Percentiles rank a stretch among this genome's conserved stretches.
phyloP scores from a whole-genome alignment of 2,329 filamentous ascomycete species.

The Sclerotinia sclerotiorum region DNA sequence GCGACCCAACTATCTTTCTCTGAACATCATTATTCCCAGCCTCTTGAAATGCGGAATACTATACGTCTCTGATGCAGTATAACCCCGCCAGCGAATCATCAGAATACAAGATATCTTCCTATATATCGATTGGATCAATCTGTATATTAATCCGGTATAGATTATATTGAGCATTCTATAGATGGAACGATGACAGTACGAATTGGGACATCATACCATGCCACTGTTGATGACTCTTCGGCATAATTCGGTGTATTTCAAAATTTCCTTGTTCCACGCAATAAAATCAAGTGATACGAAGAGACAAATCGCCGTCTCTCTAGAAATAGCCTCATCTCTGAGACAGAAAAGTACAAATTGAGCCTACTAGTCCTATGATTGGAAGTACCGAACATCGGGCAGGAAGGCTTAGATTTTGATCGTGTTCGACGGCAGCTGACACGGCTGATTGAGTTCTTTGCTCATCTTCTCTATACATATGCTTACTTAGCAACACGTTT shows the following conservation, averaged over 20 bases:
- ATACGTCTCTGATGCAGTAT: not conserved
- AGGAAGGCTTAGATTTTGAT: not conserved
- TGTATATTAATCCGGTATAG: not conserved
- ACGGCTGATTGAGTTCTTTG: not conserved
- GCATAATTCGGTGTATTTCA: not conserved
- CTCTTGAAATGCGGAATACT: not conserved
- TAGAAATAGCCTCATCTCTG: not conserved
- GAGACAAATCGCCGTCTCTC: not conserved
- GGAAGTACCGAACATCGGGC: conserved; percentile 8
- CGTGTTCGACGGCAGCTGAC: conserved; percentile 2
- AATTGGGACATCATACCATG: not conserved
- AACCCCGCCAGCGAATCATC: conserved; percentile 14
- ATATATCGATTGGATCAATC: not conserved
- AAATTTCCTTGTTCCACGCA: not conserved
- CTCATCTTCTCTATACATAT: not conserved
- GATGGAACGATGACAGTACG: not conserved
- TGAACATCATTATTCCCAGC: not conserved
- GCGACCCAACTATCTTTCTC: not conserved
- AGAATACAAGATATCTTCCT: not conserved
- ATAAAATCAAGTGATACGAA: not conserved
- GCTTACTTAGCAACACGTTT: not conserved
- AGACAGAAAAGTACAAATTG: conserved; percentile 7
- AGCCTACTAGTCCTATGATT: not conserved
- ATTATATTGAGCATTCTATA: not conserved
- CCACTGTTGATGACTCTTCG: conserved; percentile 18